Evolutionary conservation across 805 yeast genomes (phyloP), one percentile per base, ranked within the genome.

Genomic region (Candida chauliodis): DNA sequence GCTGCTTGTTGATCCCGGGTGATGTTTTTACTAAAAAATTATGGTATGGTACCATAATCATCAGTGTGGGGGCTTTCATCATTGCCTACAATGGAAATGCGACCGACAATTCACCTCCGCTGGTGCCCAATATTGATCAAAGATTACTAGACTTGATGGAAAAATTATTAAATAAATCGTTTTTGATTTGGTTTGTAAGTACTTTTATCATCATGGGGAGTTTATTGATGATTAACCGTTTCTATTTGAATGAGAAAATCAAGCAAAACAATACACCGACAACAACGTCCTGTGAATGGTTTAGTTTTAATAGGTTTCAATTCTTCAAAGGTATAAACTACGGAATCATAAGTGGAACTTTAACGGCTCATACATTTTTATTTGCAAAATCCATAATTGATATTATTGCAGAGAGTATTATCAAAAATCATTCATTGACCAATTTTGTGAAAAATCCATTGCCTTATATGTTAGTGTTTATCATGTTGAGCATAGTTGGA

Each of bases 321-420:
- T 62, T 69, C 37, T 42, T 66, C 8, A 75, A 73, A 46, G 95
- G 95, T 1, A 53, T 78, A 4, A 55, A 75, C 9, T 83, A 70
- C 55, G 95, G 95, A 1, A 51, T 78, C 14, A 64, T 79, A 4
- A 77, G 88, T 33, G 96, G 96, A 2, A 76, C 81, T 0, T 64
- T 88, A 33, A 84, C 95, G 0, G 95, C 95, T 0, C 95, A 86
- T 54, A 84, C 95, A 2, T 71, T 89, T 35, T 68, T 89, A 41
- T 71, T 87, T 59, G 95, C 95, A n/a, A 88, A 88, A 58, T 78
- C 89, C 0, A 75, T 85, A 0, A 84, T 88, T 15, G 95, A 85
- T 50, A 75, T 85, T 9, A 51, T 83, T 2, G 56, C 83, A 2
- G 62, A 68, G 61, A 42, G 74, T 69, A 22, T 61, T 64, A 28